Base-by-base conservation (phyloP, 768 basidiomycete species). In the Tylopilus vinaceipallidus region DNA sequence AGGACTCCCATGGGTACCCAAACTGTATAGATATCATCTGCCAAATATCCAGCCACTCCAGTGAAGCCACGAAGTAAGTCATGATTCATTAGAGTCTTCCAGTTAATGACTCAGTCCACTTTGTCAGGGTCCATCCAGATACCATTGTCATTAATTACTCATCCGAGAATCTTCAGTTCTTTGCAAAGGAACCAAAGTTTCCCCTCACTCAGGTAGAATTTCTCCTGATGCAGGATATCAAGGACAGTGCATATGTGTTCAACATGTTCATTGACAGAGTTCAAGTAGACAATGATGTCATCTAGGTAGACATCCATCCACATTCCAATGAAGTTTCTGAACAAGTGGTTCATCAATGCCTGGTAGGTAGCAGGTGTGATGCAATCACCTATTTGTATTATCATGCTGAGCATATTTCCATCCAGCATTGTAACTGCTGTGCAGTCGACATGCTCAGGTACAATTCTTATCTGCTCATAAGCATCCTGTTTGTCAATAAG, bases 331-430 rank as follows among this genome's bases (percentile, higher is more conserved):
- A 40, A 37, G 2, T 7, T 42, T 0, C 45, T 12, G 4, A 56
- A 53, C 2, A 53, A 14, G 16, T 53, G 26, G 5, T 50, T 53
- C 52, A 56, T 53, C 6, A 50, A 6, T 0, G 48, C 55, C 3
- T 80, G 78, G 45, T 76, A 80, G 0, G 75, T 80, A 0, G 73
- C 61, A 0, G 73, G 75, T 0, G 71, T 47, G 73, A 78, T 67
- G 75, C 71, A 2, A 73, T 70, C 41, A 0, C 55, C 33, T 2
- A 53, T 48, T 11, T 49, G 3, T 1, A 52, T 52, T 0, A 47
- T 35, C 0, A 23, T 48, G 20, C 73, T 75, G 1, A 72, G 27
- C 49, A 70, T 73, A 0, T 70, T 74, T 0, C 77, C 74, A 29
- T 61, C 58, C 0, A 66, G 59, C 0, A 71, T 78, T 0, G 71